Percentiles rank a stretch among this genome's conserved stretches.
Evolutionary conservation across 2,329 filamentous ascomycete species (phyloP).

Genomic region (Aspergillus ochraceoroseus): DNA sequence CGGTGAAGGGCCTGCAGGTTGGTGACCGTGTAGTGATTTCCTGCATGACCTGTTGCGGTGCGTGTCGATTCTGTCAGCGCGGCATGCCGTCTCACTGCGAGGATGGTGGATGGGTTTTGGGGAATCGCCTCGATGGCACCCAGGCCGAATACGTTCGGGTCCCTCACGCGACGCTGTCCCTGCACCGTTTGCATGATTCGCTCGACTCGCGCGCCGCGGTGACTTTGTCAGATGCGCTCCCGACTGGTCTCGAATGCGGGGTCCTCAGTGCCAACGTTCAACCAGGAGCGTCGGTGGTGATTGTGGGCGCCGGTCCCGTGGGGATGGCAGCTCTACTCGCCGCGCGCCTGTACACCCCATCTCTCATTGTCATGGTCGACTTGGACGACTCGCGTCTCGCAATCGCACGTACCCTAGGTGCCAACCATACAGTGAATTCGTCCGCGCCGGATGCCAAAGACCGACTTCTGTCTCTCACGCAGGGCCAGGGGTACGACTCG

Average conservation of each 20-base stretch:
- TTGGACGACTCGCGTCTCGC: too few relatives aligned
- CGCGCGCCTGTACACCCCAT: neutral
- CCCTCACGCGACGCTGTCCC: too few relatives aligned
- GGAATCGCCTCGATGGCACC: conserved; percentile 51
- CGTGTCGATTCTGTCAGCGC: conserved; percentile 50
- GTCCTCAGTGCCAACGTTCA: conserved; percentile 46
- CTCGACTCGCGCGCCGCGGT: too few relatives aligned
- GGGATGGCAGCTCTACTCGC: conserved; percentile 4
- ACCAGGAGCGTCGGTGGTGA: neutral
- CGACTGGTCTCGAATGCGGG: too few relatives aligned
- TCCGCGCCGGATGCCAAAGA: neutral
- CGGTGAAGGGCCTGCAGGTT: conserved; percentile 48
- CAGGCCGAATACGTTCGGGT: conserved; percentile 55
- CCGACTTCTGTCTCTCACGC: conserved; percentile 5
- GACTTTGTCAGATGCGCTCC: too few relatives aligned
- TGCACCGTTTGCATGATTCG: too few relatives aligned
- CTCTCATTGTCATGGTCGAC: conserved; percentile 1
- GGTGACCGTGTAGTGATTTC: conserved; percentile 53
- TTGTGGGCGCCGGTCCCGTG: conserved; percentile 9
- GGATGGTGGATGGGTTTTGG: conserved; percentile 53
- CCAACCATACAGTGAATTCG: neutral
- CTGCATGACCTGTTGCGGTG: conserved; percentile 50
- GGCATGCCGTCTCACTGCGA: conserved; percentile 54
- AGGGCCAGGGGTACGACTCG: conserved; percentile 51
- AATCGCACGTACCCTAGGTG: too few relatives aligned